Percentiles rank a stretch among this genome's conserved stretches.
These are phyloP conservation scores for Geosmithia morbida DNA, from an alignment of 2,329 filamentous ascomycete species.

Conservation along the genomic window DNA sequence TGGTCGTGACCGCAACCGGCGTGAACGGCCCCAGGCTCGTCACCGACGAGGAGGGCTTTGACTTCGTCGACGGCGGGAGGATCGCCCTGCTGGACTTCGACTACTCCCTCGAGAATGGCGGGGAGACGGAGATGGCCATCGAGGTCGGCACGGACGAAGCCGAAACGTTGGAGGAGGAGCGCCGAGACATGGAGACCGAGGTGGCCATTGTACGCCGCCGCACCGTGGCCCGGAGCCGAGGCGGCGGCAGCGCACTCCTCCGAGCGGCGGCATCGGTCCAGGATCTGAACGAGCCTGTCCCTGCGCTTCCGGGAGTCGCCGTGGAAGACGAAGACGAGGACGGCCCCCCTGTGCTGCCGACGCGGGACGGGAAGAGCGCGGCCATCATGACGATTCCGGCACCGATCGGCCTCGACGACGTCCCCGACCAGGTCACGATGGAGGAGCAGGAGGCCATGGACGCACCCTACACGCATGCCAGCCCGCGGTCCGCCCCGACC, in stretches of 20 bases:
- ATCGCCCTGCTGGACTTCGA: constrained; percentile 63
- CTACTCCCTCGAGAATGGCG: constrained; percentile 41
- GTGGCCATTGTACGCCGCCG: constrained; percentile 65
- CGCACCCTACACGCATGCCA: constrained; percentile 58
- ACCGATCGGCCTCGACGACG: constrained; percentile 15
- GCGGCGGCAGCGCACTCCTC: constrained; percentile 30
- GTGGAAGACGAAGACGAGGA: constrained; percentile 18
- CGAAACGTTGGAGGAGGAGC: constrained; percentile 58
- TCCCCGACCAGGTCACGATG: constrained; percentile 29
- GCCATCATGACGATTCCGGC: constrained; percentile 3
- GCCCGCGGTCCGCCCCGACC: constrained; percentile 54
- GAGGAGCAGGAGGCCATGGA: constrained; percentile 51
- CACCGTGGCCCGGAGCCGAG: constrained; percentile 51
- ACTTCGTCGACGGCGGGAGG: constrained; percentile 67
- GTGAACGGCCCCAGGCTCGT: constrained; percentile 42
- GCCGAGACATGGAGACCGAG: constrained; percentile 60
- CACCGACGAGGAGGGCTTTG: constrained; percentile 55
- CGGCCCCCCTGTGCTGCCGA: constrained; percentile 38
- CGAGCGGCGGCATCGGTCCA: constrained; percentile 28
- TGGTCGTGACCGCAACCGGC: constrained; percentile 61
- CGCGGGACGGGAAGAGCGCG: constrained; percentile 23
- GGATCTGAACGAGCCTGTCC: constrained; percentile 7
- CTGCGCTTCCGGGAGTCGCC: constrained; percentile 13
- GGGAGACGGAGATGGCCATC: constrained; percentile 45
- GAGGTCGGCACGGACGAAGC: constrained; percentile 60